Percentiles rank a stretch among this genome's conserved stretches.
Conservation (phyloP, 371 early-diverging fungal species). For the Actinomortierella ambigua region DNA sequence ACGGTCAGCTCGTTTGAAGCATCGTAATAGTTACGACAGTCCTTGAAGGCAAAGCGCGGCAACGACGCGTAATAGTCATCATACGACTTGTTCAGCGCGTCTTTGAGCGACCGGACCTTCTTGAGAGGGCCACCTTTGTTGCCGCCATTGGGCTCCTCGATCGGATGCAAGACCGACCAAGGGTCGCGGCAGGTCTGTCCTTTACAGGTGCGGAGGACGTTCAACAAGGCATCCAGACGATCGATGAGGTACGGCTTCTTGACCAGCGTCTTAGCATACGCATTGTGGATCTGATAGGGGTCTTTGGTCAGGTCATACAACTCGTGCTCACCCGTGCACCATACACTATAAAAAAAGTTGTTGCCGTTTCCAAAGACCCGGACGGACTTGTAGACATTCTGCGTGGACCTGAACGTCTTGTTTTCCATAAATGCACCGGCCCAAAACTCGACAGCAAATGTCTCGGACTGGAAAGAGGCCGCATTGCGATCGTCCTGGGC, state of each 20-base stretch:
- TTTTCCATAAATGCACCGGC: slow-evolving; percentile 41
- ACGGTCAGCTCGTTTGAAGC: slow-evolving; percentile 23
- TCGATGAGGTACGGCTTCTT: slow-evolving; percentile 41
- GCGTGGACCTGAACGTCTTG: slow-evolving; percentile 13
- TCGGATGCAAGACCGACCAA: slow-evolving; percentile 57
- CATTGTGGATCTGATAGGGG: slow-evolving; percentile 62
- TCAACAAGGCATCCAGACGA: slow-evolving; percentile 63
- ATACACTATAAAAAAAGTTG: slow-evolving; percentile 60
- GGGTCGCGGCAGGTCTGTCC: slow-evolving; percentile 64
- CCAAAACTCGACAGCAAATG: slow-evolving; percentile 70
- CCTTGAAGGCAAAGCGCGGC: slow-evolving; percentile 31
- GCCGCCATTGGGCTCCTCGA: slow-evolving; percentile 34
- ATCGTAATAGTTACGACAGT: slow-evolving; percentile 28
- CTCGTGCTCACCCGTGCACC: slow-evolving; percentile 72
- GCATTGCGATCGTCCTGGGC: slow-evolving; percentile 47
- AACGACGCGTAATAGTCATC: slow-evolving; percentile 30
- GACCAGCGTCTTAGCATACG: slow-evolving; percentile 38
- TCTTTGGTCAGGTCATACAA: slow-evolving; percentile 61
- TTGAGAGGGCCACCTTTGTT: background rate
- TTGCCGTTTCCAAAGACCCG: slow-evolving; percentile 58
- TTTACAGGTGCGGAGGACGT: slow-evolving; percentile 59
- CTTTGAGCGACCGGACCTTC: slow-evolving; percentile 19
- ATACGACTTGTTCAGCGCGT: slow-evolving; percentile 29
- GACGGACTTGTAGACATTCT: slow-evolving; percentile 65
- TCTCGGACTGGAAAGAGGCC: slow-evolving; percentile 52